These are phyloP conservation scores for Salix dunnii DNA, from an alignment of 345 rosid species.

Conservation along the genomic window DNA sequence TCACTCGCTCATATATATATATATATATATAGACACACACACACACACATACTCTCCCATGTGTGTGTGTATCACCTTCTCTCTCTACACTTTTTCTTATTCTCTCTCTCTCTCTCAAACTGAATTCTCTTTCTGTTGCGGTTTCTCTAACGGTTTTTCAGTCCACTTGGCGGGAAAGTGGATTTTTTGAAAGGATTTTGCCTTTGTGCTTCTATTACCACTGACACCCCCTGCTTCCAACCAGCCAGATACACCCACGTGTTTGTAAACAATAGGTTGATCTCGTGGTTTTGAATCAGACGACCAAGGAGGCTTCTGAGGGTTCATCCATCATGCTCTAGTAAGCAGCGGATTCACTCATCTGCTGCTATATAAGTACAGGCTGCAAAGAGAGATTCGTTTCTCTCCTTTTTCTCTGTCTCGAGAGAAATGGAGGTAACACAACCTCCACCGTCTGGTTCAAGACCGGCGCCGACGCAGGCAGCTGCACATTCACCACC, in stretches of 20 bases:
- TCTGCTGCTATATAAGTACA: not conserved
- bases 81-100: not conserved
- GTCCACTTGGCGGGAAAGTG: not conserved
- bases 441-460: slow-evolving; percentile 30
- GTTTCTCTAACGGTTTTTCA: not conserved
- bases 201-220: too few species aligned
- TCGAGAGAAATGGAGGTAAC: slow-evolving; percentile 35
- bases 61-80: not conserved
- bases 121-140: not conserved
- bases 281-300: not conserved
- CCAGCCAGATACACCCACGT: not conserved
- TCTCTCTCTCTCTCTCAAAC: not conserved
- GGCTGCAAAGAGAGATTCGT: not conserved
- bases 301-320: not conserved
- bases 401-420: not conserved
- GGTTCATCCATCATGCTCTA: not conserved
- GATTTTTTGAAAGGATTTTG: not conserved
- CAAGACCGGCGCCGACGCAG: slow-evolving; percentile 16
- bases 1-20: not conserved
- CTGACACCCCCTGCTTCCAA: not conserved
- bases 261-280: not conserved
- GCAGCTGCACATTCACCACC: slow-evolving; percentile 27
- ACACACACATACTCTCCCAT: not conserved
- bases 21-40: not conserved
- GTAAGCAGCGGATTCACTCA: not conserved